Conservation (phyloP, 306 rosid species). For the Luffa aegyptiaca region DNA sequence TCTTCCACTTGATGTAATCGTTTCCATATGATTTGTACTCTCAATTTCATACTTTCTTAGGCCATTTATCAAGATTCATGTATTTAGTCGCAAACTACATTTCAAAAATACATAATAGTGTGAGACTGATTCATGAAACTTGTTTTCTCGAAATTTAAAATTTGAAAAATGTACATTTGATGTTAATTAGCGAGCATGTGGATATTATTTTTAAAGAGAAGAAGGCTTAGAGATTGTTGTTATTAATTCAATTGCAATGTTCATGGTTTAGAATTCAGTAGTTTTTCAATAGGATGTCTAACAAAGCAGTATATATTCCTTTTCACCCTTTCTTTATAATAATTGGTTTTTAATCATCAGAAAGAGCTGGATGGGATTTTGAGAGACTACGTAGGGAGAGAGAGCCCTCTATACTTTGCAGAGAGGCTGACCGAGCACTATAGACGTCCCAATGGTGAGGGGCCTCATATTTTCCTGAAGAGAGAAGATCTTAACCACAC, state of each 20-base stretch:
- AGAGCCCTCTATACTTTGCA: constrained; percentile 85
- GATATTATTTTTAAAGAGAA: not conserved
- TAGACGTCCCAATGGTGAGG: constrained; percentile 73
- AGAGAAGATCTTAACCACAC: constrained; percentile 99
- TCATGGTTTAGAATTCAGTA: not conserved
- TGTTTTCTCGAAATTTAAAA: not conserved
- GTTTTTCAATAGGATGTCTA: not conserved
- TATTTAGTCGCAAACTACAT: not conserved
- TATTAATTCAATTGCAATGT: not conserved
- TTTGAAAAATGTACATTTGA: not conserved
- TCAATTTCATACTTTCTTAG: not conserved
- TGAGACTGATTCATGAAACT: not conserved
- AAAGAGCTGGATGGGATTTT: constrained; percentile 60
- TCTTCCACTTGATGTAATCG: not conserved
- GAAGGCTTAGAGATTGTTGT: not conserved
- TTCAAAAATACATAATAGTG: not conserved
- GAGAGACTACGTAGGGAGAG: constrained; percentile 91
- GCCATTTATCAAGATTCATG: not conserved
- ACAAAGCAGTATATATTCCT: not conserved
- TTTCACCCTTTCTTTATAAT: not conserved
- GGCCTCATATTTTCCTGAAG: constrained; percentile 75
- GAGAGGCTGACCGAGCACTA: constrained; percentile 91
- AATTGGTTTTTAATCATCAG: constrained; percentile 35
- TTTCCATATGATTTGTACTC: not conserved
- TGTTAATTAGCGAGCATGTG: not conserved